phyloP scores from a whole-genome alignment of 805 yeast species.

The Blastobotrys attinorum region DNA sequence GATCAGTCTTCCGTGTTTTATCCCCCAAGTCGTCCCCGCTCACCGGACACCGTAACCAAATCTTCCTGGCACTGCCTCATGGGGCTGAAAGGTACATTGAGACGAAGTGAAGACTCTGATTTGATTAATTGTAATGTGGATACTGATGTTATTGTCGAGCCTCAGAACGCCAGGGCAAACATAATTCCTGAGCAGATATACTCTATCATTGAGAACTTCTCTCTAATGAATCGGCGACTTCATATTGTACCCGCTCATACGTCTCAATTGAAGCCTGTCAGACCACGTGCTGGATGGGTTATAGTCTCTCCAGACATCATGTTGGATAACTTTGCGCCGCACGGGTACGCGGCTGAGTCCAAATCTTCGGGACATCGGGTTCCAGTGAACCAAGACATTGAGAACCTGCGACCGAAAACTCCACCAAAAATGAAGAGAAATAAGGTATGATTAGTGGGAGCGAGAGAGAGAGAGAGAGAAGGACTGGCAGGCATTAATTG shows the following conservation, averaged over 20 bases:
- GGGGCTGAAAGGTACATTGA: conserved; percentile 92
- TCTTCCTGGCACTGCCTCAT: conserved; percentile 95
- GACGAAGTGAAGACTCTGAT: conserved; percentile 76
- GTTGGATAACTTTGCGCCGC: conserved; percentile 57
- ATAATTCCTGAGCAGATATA: conserved; percentile 72
- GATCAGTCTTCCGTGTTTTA: conserved; percentile 54
- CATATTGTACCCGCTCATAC: conserved; percentile 76
- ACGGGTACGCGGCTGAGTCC: conserved; percentile 38
- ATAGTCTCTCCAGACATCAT: conserved; percentile 77
- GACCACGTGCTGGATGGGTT: conserved; percentile 84
- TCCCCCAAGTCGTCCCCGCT: conserved; percentile 46
- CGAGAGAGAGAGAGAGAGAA: not conserved
- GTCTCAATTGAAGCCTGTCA: conserved; percentile 51
- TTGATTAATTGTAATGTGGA: conserved; percentile 88
- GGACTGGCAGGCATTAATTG: not conserved
- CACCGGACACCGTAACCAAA: conserved; percentile 42
- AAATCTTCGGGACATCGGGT: conserved; percentile 43
- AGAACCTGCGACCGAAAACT: conserved; percentile 73
- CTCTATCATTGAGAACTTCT: conserved; percentile 79
- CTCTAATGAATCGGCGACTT: conserved; percentile 70
- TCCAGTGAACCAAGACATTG: conserved; percentile 67
- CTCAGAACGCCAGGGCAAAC: conserved; percentile 18
- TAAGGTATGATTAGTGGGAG: not conserved
- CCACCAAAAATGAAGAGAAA: conserved; percentile 36
- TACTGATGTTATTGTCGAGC: conserved; percentile 76